Evolutionary conservation across 306 rosid species (phyloP), one percentile per base, ranked within the genome.

Genomic region (Hippophae rhamnoides): DNA sequence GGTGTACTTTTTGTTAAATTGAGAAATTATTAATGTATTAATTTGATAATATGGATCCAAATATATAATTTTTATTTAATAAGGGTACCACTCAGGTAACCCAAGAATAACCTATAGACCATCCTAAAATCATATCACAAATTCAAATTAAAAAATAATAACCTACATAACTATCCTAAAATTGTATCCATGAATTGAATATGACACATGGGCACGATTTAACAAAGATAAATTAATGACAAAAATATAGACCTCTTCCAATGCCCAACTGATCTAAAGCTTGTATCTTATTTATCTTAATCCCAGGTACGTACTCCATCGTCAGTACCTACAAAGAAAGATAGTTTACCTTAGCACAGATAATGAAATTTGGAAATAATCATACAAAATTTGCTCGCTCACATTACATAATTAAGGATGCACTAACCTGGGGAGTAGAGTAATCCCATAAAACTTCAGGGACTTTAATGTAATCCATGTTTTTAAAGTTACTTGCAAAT

Each of bases 241-340:
- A 18, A 18, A 67, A 53, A 53, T 18, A 54, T 41, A 59, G 63
- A 92, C 99, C 86, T 86, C 82, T 84, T 57, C 53, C 99, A 82
- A 92, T 80, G 59, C 99, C 99, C 70, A 92, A 83, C 69, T 92
- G 80, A 84, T 92, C 99, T 76, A 92, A 69, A 56, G 99, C 99
- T 83, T 86, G 70, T 71, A 82, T 82, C 80, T 86, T 92, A 81
- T 92, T 92, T 73, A 92, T 92, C 78, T 92, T 92, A 62, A 92
- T 88, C 74, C 99, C 99, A 13, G 99, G 99, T 73, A 92, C 99
- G 74, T 92, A 92, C 75, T 92, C 99, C 99, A 92, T 92, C 53
- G 99, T 92, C 79, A 92, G 71, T 71, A 92, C 85, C 96, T 92
- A 76, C 73, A 78, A 56, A 10, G 52, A 58, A 63, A 69, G 47